Base-by-base conservation (phyloP, 1,284 basidiomycete species). In the Rhodofomes roseus region DNA sequence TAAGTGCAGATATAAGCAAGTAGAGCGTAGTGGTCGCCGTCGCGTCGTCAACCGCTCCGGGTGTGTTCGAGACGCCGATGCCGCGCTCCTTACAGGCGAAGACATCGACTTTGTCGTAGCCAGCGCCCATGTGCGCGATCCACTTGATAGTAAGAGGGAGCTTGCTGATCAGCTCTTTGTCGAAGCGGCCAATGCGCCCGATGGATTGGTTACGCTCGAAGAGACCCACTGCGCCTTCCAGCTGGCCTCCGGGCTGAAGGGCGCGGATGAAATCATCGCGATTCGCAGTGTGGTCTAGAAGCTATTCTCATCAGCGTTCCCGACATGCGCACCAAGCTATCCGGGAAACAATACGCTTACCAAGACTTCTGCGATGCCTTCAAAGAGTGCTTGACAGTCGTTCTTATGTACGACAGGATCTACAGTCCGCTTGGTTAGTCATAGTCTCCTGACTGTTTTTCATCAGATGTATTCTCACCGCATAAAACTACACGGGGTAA, bases 91-190 rank as follows among this genome's bases (percentile, higher is more conserved):
- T 90, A 72, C 88, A 90, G 4, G 89, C 90, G 2, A 74, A 73
- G 5, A 95, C 83, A 70, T 95, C 90, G 65, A 96, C 89, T 65
- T 89, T 86, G 72, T 94, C 92, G 70, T 96, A 96, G 2, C 95
- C 94, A 0, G 95, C 93, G 18, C 94, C 94, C 63, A 95, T 94
- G 74, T 95, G 92, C 1, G 89, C 90, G 66, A 96, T 93, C 86
- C 90, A 95, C 69, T 89, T 89, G 60, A 96, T 80, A 25, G 79
- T 81, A 2, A 77, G 63, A 2, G 91, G 85, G 11, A 96, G 78
- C 0, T 81, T 83, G 56, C 80, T 73, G 62, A 96, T 80, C 65
- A 96, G 77, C 64, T 90, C 89, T 69, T 84, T 82, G 74, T 96
- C 92, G 68, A 95, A 95, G 27, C 86, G 74, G 20, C 93, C 94